Conservation (phyloP, 345 rosid genomes). For the Gossypium anomalum region DNA sequence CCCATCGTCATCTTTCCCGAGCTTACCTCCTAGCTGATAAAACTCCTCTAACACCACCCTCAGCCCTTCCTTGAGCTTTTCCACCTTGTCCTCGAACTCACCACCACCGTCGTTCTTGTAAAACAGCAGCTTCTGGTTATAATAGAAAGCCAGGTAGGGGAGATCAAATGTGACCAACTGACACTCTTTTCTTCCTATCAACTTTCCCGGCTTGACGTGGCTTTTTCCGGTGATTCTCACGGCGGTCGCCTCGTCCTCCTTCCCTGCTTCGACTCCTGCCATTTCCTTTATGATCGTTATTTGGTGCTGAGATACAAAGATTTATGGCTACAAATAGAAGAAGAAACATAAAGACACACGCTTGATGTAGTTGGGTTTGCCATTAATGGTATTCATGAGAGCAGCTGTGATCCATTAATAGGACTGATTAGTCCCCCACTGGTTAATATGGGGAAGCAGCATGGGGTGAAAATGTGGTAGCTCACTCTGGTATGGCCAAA, state of each 20-base stretch:
- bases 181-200: slow-evolving; percentile 58
- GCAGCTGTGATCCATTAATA: slow-evolving; percentile 47
- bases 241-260: slow-evolving; percentile 15
- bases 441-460: neutral
- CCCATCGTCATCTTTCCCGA: slow-evolving; percentile 77
- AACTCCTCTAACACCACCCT: slow-evolving; percentile 63
- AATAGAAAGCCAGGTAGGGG: slow-evolving; percentile 77
- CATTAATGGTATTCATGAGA: slow-evolving; percentile 51
- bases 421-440: neutral
- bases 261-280: slow-evolving; percentile 8
- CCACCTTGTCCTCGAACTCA: slow-evolving; percentile 42
- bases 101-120: slow-evolving; percentile 33
- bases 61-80: slow-evolving; percentile 71
- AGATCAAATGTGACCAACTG: slow-evolving; percentile 83
- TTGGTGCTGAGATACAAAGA: slow-evolving; percentile 1
- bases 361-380: slow-evolving; percentile 35
- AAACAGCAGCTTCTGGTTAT: slow-evolving; percentile 83
- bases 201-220: slow-evolving; percentile 59
- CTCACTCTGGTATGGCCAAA: too few species aligned
- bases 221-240: slow-evolving; percentile 43
- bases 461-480: too few species aligned
- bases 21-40: slow-evolving; percentile 75
- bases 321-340: neutral
- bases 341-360: neutral
- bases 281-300: slow-evolving; percentile 16